Conservation (phyloP, 805 yeast genomes). For the Brettanomyces anomalus region DNA sequence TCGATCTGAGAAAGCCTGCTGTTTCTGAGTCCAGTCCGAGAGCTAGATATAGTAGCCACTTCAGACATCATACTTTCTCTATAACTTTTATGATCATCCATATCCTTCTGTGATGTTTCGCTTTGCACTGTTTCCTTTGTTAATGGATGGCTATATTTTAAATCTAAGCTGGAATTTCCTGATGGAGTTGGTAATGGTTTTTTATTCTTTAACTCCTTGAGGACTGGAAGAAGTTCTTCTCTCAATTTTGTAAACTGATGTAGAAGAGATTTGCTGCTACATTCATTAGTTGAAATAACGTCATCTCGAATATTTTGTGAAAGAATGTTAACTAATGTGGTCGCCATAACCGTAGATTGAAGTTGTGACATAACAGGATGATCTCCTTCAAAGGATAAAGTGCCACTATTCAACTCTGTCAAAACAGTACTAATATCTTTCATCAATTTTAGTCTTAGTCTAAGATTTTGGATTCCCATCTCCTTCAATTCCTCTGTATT, state of each 20-base stretch:
- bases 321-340: slow-evolving; percentile 14
- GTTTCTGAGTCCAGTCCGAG: no score
- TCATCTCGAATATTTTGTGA: slow-evolving; percentile 18
- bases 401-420: slow-evolving; percentile 20
- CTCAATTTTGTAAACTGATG: slow-evolving; percentile 50
- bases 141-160: slow-evolving; percentile 1
- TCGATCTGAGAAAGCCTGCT: no score
- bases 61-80: not conserved
- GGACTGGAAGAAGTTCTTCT: slow-evolving; percentile 57
- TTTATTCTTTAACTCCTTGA: slow-evolving; percentile 52
- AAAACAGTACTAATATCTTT: slow-evolving; percentile 48
- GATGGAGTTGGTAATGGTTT: slow-evolving; percentile 60
- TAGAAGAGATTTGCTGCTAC: slow-evolving; percentile 29
- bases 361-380: slow-evolving; percentile 20
- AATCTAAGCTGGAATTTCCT: not conserved
- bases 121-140: not conserved
- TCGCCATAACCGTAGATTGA: slow-evolving; percentile 17
- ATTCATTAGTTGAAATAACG: slow-evolving; percentile 3
- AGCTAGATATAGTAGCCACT: not conserved
- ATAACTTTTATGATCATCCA: not conserved
- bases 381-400: slow-evolving; percentile 10
- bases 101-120: not conserved
- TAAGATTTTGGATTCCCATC: slow-evolving; percentile 49
- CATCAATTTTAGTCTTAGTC: slow-evolving; percentile 52
- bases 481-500: slow-evolving; percentile 66